phyloP scores from a whole-genome alignment of 768 basidiomycete species.

The Dendrothele bispora region DNA sequence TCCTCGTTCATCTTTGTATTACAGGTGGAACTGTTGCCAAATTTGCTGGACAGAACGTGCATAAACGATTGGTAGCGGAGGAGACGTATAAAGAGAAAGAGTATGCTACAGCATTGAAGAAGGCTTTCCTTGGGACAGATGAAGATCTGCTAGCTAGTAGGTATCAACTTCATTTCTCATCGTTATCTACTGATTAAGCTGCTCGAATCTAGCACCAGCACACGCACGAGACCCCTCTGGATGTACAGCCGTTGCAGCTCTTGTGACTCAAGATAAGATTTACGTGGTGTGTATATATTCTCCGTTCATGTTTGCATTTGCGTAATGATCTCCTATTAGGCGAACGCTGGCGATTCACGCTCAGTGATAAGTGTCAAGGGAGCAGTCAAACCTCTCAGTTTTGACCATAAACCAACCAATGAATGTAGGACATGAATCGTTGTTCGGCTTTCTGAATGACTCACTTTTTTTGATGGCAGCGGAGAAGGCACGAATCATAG shows the following conservation, averaged over 20 bases:
- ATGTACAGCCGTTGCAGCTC: conserved; percentile 89
- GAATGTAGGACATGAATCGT: conserved; percentile 59
- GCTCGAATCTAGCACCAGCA: conserved; percentile 60
- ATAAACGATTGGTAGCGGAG: conserved; percentile 72
- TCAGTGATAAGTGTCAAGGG: conserved; percentile 86
- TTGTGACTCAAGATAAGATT: conserved; percentile 82
- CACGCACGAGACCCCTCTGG: conserved; percentile 93
- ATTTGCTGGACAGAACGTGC: conserved; percentile 84
- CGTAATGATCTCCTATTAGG: conserved; percentile 47
- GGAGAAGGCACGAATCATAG: conserved; percentile 83
- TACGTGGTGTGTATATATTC: conserved; percentile 60
- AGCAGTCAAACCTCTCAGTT: conserved; percentile 83
- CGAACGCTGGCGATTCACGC: conserved; percentile 96
- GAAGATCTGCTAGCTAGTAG: conserved; percentile 87
- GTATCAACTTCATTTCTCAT: conserved; percentile 19
- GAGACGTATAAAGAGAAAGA: conserved; percentile 68
- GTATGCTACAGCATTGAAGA: conserved; percentile 79
- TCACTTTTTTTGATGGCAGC: conserved; percentile 36
- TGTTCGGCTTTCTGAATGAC: conserved; percentile 7
- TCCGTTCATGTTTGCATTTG: conserved; percentile 2
- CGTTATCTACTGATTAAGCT: conserved; percentile 13
- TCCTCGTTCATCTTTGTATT: conserved; percentile 5
- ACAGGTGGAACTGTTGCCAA: conserved; percentile 81
- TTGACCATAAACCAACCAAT: conserved; percentile 94
- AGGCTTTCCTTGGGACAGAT: conserved; percentile 90